These are phyloP conservation scores for Penicillium ochrochloron DNA, from an alignment of 495 filamentous ascomycete species.

Conservation along the genomic window DNA sequence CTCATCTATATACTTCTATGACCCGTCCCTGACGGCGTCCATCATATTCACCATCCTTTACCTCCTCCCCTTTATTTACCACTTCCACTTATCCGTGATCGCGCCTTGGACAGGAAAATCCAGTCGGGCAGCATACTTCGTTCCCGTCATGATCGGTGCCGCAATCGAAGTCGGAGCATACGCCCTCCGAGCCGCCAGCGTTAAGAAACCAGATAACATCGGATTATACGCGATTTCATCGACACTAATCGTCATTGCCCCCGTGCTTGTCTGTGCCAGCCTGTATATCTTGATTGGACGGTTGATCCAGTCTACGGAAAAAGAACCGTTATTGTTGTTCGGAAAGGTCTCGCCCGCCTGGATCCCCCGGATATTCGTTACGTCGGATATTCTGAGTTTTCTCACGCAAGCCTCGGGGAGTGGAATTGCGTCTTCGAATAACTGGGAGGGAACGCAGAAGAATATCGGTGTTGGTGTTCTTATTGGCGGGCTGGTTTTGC, in stretches of 20 bases:
- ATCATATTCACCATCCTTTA: slow-evolving; percentile 3
- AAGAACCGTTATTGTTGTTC: neutral
- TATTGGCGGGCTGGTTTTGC: neutral
- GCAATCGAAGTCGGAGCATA: neutral
- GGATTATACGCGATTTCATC: neutral
- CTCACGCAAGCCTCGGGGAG: slow-evolving; percentile 41
- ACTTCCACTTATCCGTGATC: neutral
- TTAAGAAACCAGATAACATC: neutral
- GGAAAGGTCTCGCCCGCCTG: neutral
- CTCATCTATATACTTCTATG: neutral
- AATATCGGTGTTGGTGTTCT: neutral
- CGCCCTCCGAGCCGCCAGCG: neutral
- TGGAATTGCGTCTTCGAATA: slow-evolving; percentile 35
- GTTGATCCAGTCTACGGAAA: neutral
- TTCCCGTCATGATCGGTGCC: neutral
- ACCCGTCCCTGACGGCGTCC: neutral
- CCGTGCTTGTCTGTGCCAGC: neutral
- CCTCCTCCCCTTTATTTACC: neutral
- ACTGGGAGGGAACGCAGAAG: slow-evolving; percentile 26
- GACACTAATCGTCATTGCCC: neutral
- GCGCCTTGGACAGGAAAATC: neutral
- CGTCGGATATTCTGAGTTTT: slow-evolving; percentile 37
- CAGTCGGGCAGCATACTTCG: neutral
- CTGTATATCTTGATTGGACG: neutral
- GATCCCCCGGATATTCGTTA: slow-evolving; percentile 40